Evolutionary conservation across 1,284 basidiomycete species (phyloP).

Genomic region (Takashimella koratensis): DNA sequence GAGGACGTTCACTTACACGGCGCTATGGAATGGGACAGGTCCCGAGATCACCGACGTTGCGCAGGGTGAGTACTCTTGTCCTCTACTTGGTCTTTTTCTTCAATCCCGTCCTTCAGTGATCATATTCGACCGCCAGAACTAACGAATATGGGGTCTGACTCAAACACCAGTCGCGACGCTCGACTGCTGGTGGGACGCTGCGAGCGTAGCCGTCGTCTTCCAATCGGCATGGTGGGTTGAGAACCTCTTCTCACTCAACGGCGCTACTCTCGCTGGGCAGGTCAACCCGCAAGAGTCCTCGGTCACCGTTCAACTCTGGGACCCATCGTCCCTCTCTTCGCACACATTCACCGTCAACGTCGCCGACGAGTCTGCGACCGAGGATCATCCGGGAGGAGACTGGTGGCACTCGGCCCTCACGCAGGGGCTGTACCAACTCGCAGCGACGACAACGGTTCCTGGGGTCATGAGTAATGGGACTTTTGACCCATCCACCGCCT

Average conservation of each 20-base stretch:
- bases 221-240: conserved; percentile 22
- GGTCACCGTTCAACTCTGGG: conserved; percentile 20
- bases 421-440: conserved; percentile 21
- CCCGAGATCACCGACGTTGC: conserved; percentile 20
- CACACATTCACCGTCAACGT: conserved; percentile 12
- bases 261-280: conserved; percentile 5
- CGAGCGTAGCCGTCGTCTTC: conserved; percentile 21
- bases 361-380: conserved; percentile 18
- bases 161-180: conserved; percentile 13
- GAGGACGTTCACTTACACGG: conserved; percentile 1
- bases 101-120: too few relatives aligned
- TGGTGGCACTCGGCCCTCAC: conserved; percentile 35
- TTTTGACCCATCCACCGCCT: conserved; percentile 13
- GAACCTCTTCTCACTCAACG: conserved; percentile 23
- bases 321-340: conserved; percentile 13
- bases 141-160: not conserved
- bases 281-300: conserved; percentile 6
- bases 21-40: conserved; percentile 18
- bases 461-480: conserved; percentile 19
- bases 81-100: not conserved
- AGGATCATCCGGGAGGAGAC: conserved; percentile 22
- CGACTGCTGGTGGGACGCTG: conserved; percentile 32
- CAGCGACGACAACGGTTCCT: conserved; percentile 5
- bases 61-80: conserved; percentile 19
- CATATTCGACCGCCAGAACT: not conserved